Percentiles rank a stretch among this genome's conserved stretches.
phyloP scores from a whole-genome alignment of 257 asterid genomes.

The Salvia hispanica region DNA sequence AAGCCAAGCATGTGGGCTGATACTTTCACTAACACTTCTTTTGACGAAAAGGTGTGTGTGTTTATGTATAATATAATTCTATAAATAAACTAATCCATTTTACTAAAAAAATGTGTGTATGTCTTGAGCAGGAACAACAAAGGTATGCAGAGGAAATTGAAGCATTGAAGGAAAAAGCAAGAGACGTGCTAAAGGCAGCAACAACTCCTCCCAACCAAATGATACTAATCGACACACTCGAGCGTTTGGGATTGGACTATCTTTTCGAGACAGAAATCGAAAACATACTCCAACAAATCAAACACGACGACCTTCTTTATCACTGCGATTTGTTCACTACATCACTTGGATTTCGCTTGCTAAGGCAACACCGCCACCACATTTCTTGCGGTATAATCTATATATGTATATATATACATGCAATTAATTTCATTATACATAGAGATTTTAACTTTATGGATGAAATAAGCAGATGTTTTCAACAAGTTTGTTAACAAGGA shows the following conservation, averaged over 20 bases:
- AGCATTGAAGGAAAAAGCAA: slow-evolving; percentile 21
- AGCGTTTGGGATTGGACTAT: slow-evolving; percentile 40
- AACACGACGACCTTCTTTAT: not conserved
- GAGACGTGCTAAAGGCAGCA: slow-evolving; percentile 18
- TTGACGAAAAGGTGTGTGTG: slow-evolving; percentile 12
- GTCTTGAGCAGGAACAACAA: slow-evolving; percentile 25
- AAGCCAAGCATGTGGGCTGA: slow-evolving; percentile 25
- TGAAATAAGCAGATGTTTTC: slow-evolving; percentile 11
- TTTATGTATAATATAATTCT: too few relatives aligned
- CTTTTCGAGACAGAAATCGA: slow-evolving; percentile 32
- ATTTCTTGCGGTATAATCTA: too few relatives aligned
- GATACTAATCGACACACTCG: slow-evolving; percentile 28
- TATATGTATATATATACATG: too few relatives aligned
- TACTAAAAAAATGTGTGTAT: not conserved
- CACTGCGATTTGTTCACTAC: slow-evolving; percentile 19
- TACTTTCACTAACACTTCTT: slow-evolving; percentile 18
- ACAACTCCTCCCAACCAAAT: slow-evolving; percentile 2
- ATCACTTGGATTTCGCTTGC: too few relatives aligned
- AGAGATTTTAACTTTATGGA: too few relatives aligned
- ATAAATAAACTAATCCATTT: too few relatives aligned
- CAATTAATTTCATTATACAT: too few relatives aligned
- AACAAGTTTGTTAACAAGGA: slow-evolving; percentile 23
- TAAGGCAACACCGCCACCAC: too few relatives aligned
- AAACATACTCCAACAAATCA: slow-evolving; percentile 14
- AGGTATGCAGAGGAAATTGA: slow-evolving; percentile 19